Evolutionary conservation across 2,329 filamentous ascomycete species (phyloP), one percentile per base, ranked within the genome.

Genomic region (Neospermospora avenae): DNA sequence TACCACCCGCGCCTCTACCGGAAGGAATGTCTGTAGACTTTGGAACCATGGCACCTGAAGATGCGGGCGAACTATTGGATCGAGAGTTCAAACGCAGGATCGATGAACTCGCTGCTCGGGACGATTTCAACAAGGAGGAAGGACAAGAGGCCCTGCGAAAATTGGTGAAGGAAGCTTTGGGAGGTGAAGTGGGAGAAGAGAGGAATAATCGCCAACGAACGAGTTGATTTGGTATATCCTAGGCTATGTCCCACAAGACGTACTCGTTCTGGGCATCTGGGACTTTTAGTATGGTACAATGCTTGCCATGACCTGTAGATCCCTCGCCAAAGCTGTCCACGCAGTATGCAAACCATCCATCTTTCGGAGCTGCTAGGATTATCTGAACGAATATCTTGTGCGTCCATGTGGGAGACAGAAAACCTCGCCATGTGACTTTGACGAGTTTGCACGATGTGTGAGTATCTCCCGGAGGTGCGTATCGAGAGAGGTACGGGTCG

Each of bases 1-100:
- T 61, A n/a, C 53, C 63, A 46, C 81, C 86, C 7, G 87, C 86
- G 4, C 81, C 85, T 5, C 77, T 91, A 6, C 93, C 93, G 0
- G 81, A 88, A 45, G 92, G 92, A 28, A 80, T 98, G 62, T 82
- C 85, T 52, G 81, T 99, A 62, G 90, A 89, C 34, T 75, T 98
- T 59, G 89, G 89, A 49, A 89, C 89, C 2, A 86, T 95, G 79
- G 80, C 82, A 5, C 82, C 88, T 67, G 78, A 84, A 13, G 83
- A 84, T 6, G 80, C 79, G 1, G 80, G 80, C 41, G 85, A 87
- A 64, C 84, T 88, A 60, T 84, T 88, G 8, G 92, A 98, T 71
- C 86, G 90, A 1, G 92, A 93, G 67, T 91, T 99, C 67, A 85
- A 88, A 71, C 81, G 88, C 66, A 83, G 90, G 56, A 98, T 99